Conservation (phyloP, 2,329 filamentous ascomycete genomes). For the Cadophora luteo-olivacea region DNA sequence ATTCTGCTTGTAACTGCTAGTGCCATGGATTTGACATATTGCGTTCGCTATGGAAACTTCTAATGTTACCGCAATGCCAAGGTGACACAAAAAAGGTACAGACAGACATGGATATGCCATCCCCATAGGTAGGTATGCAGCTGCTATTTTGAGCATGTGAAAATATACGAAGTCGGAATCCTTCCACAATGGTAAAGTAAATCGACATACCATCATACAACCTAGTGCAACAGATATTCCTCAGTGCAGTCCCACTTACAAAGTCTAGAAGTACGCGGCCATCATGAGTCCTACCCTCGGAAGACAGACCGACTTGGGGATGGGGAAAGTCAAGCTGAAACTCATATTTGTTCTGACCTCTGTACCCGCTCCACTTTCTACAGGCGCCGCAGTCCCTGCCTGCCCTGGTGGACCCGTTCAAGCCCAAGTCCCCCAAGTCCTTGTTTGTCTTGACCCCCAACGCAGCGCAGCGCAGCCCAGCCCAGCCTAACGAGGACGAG, state of each 20-base stretch:
- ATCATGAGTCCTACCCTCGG: background rate
- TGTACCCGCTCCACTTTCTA: constrained; percentile 3
- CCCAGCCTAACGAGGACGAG: constrained; percentile 4
- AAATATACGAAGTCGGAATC: background rate
- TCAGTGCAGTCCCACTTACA: background rate
- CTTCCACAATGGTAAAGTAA: background rate
- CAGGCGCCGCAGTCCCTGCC: background rate
- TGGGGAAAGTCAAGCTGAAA: constrained; percentile 3
- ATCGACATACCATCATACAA: background rate
- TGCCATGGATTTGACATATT: background rate
- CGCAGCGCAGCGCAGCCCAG: constrained; percentile 10
- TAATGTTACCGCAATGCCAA: constrained; percentile 3
- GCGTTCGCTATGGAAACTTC: constrained; percentile 7
- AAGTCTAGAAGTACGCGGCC: background rate
- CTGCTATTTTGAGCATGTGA: constrained; percentile 11
- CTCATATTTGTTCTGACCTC: background rate
- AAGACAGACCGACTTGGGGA: background rate
- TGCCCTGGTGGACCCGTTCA: constrained; percentile 4
- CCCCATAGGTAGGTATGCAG: too few species aligned
- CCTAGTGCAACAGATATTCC: too few species aligned
- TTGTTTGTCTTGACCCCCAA: constrained; percentile 10
- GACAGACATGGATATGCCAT: background rate
- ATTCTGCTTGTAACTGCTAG: background rate
- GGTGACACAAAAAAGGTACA: constrained; percentile 7
- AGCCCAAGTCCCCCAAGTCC: background rate